Conservation (phyloP, 192 early-diverging fungal genomes). For the Entrophospora sp. region DNA sequence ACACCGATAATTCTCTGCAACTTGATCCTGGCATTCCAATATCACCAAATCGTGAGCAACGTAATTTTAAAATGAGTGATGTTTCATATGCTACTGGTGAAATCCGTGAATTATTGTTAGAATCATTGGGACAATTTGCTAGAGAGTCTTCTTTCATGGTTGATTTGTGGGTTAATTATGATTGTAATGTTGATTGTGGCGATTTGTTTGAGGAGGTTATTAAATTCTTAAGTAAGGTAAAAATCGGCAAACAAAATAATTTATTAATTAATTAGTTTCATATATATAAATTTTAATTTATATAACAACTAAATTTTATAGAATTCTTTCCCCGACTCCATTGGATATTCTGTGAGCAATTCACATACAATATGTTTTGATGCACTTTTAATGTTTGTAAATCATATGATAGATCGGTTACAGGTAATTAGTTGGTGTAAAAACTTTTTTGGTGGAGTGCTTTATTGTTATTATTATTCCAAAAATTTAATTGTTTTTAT, state of each 20-base stretch:
- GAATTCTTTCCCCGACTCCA: slow-evolving; percentile 71
- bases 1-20: slow-evolving; percentile 20
- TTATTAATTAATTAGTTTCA: too few relatives aligned
- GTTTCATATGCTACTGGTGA: slow-evolving; percentile 52
- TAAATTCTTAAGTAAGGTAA: slow-evolving; percentile 66
- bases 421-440: slow-evolving; percentile 35
- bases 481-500: too few relatives aligned
- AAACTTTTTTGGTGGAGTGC: not conserved
- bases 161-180: slow-evolving; percentile 92
- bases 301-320: too few relatives aligned
- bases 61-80: not conserved
- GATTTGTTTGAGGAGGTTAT: slow-evolving; percentile 86
- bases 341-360: slow-evolving; percentile 46
- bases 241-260: too few relatives aligned
- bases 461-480: too few relatives aligned
- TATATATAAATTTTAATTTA: too few relatives aligned
- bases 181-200: slow-evolving; percentile 72
- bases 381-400: slow-evolving; percentile 58
- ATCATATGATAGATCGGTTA: slow-evolving; percentile 58
- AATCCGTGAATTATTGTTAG: slow-evolving; percentile 77
- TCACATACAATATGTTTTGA: slow-evolving; percentile 69
- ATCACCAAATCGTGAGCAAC: not conserved
- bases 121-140: slow-evolving; percentile 68
- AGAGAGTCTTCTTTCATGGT: slow-evolving; percentile 67
- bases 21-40: slow-evolving; percentile 12